Conservation (phyloP, 75 land plant genomes). For the Selaginella moellendorffii region DNA sequence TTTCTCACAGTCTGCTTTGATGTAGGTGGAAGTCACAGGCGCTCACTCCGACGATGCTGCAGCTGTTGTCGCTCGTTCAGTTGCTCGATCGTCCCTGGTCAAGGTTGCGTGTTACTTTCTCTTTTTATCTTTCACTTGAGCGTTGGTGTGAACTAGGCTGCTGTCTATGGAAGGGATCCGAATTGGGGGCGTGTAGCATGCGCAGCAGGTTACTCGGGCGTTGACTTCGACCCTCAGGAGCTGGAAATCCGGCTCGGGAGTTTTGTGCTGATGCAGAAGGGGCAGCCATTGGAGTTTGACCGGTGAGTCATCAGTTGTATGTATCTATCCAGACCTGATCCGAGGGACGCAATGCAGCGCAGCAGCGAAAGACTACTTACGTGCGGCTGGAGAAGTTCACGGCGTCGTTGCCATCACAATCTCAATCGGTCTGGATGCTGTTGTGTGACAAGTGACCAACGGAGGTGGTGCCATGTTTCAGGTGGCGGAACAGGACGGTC, state of each 20-base stretch:
- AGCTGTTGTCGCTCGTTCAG: constrained; percentile 72
- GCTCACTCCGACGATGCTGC: constrained; percentile 58
- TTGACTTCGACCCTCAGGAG: constrained; percentile 50
- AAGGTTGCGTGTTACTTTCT: constrained; percentile 32
- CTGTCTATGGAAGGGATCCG: constrained; percentile 93
- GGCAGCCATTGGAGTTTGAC: constrained; percentile 81
- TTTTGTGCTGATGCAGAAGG: constrained; percentile 61
- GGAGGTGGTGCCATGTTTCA: constrained; percentile 15
- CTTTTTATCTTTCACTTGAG: not conserved
- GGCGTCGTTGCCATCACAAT: constrained; percentile 56
- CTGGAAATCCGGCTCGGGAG: constrained; percentile 67
- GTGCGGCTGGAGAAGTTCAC: constrained; percentile 61
- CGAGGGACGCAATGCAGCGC: constrained; percentile 38
- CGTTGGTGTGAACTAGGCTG: constrained; percentile 47
- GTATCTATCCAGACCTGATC: not conserved
- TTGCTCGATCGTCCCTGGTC: constrained; percentile 78
- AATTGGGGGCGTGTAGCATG: constrained; percentile 98
- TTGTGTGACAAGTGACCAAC: not conserved
- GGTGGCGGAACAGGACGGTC: constrained; percentile 61
- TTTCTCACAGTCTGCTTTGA: not conserved
- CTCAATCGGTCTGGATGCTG: constrained; percentile 48
- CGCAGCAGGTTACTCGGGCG: constrained; percentile 93
- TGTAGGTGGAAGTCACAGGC: constrained; percentile 75
- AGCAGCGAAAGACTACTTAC: constrained; percentile 66
- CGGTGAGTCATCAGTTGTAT: constrained; percentile 29